Base-by-base conservation (phyloP, 495 filamentous ascomycete species). In the Geoglossum glabrum region DNA sequence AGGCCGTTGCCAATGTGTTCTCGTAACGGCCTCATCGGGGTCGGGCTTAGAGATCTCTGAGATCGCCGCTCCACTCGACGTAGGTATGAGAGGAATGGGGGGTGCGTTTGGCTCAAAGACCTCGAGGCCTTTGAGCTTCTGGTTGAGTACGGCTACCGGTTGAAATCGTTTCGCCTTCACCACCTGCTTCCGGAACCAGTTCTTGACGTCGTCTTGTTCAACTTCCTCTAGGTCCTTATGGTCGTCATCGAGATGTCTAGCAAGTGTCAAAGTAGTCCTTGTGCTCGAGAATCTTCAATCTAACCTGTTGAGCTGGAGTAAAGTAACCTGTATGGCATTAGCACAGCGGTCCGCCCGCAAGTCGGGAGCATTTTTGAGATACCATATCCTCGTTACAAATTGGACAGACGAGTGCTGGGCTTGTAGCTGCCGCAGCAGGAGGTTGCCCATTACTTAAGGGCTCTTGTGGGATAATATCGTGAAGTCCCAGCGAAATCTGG, bases 351-450 rank as follows among this genome's bases (percentile, higher is more conserved):
- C 61, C 61, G 54, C 49, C 49, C 13, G 45, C 27, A 6, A 31
- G 21, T 70, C 6, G 33, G n/a, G 23, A 15, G 13, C n/a, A 15
- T 23, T 28, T 36, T 28, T 15, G 25, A 57, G 66, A 57, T 72
- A 84, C 87, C 92, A 98, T 98, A 69, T 95, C 88, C 69, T 97
- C 92, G 63, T 83, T 85, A 70, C 92, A 98, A 59, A 98, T 97
- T 46, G 92, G 92, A 68, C 92, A 98, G 27, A 86, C 79, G 49
- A 98, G 77, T 71, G 78, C 76, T 61, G 76, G 74, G 60, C 75
- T 79, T 58, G 79, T 71, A 34, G 78, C 71, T 36, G 75, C 72
- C 59, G 74, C 73, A 19, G 77, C 71, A 54, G 73, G 72, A 0
- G 73, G 65, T 0, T 72, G 70, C 46, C 71, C 74, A 33, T 64